phyloP scores from a whole-genome alignment of 2,329 filamentous ascomycete genomes.

The Aspergillus pseudoviridinutans region DNA sequence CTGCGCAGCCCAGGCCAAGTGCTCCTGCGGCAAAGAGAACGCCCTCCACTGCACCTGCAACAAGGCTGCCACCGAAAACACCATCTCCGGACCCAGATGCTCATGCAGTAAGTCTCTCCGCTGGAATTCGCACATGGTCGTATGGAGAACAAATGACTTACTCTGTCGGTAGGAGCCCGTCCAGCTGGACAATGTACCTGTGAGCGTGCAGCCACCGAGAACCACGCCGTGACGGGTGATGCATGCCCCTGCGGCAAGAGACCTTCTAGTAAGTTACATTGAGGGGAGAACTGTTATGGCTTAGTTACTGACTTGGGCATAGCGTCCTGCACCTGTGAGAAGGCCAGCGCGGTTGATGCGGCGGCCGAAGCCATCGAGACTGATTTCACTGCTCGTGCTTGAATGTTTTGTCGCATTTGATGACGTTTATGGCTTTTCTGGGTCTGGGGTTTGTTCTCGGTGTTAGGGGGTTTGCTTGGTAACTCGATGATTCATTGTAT shows the following conservation, averaged over 20 bases:
- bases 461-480: neutral
- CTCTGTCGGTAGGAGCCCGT: slow-evolving; percentile 53
- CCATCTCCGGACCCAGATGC: slow-evolving; percentile 67
- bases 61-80: slow-evolving; percentile 73
- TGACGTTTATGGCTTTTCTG: slow-evolving; percentile 2
- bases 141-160: slow-evolving; percentile 7
- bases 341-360: slow-evolving; percentile 58
- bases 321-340: slow-evolving; percentile 81
- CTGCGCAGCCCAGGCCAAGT: slow-evolving; percentile 59
- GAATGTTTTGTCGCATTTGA: slow-evolving; percentile 12
- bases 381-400: slow-evolving; percentile 73
- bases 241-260: slow-evolving; percentile 76
- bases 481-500: neutral
- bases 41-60: slow-evolving; percentile 84
- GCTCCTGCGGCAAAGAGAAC: slow-evolving; percentile 85
- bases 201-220: slow-evolving; percentile 67
- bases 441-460: neutral
- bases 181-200: slow-evolving; percentile 80
- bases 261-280: slow-evolving; percentile 56
- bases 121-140: neutral
- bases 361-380: slow-evolving; percentile 63
- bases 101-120: slow-evolving; percentile 62
- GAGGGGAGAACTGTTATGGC: neutral
- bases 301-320: slow-evolving; percentile 11
- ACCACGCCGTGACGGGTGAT: slow-evolving; percentile 55